These are phyloP conservation scores for Trametes sanguinea DNA, from an alignment of 768 basidiomycete genomes.

Conservation along the genomic window DNA sequence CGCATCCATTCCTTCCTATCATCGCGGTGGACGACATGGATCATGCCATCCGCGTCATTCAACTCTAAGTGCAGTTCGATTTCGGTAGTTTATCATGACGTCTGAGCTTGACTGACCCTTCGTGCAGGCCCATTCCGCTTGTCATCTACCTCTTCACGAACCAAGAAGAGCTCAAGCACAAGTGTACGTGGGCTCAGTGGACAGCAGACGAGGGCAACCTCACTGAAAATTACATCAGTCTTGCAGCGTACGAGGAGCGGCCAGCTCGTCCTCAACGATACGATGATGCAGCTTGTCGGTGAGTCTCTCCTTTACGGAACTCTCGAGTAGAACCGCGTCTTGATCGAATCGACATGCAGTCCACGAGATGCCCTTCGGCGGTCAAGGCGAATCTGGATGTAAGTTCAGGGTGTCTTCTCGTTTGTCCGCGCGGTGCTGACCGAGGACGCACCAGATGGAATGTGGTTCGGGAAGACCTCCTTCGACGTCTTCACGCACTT, in stretches of 20 bases:
- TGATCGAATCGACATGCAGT: constrained; percentile 30
- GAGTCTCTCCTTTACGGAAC: constrained; percentile 12
- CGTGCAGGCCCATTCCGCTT: constrained; percentile 54
- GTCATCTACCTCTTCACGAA: constrained; percentile 67
- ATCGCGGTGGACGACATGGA: constrained; percentile 56
- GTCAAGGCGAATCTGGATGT: constrained; percentile 69
- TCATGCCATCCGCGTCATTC: constrained; percentile 57
- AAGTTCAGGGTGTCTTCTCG: constrained; percentile 28
- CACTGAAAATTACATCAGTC: constrained; percentile 39
- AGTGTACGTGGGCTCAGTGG: constrained; percentile 22
- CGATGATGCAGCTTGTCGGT: constrained; percentile 55
- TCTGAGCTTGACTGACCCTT: background rate
- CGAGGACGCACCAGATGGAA: constrained; percentile 46
- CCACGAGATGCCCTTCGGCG: constrained; percentile 50
- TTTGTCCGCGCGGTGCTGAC: background rate
- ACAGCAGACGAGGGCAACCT: background rate
- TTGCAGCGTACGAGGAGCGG: constrained; percentile 59
- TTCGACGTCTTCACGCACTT: constrained; percentile 44
- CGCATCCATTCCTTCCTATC: constrained; percentile 69
- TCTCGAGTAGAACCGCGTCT: background rate
- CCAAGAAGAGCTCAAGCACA: constrained; percentile 36
- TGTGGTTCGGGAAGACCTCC: constrained; percentile 51
- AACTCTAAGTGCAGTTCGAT: constrained; percentile 46
- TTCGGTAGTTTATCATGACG: background rate
- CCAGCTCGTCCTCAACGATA: constrained; percentile 58